Base-by-base conservation (phyloP, 225 moss, liverwort and hornwort species). In the Bryoerythrophyllum caledonicum region DNA sequence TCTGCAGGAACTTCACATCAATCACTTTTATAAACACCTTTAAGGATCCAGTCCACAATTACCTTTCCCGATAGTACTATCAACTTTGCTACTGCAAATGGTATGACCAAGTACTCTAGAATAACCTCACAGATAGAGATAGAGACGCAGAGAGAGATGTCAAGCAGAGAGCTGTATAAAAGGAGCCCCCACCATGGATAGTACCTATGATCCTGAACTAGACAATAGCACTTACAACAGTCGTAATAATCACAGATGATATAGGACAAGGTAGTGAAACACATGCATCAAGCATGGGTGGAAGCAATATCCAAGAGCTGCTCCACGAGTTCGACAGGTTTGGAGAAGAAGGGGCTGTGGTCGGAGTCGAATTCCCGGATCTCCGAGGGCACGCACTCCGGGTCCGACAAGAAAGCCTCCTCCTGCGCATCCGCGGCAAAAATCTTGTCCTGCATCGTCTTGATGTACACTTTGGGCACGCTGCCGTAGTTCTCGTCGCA, bases 261-360 rank as follows among this genome's bases (percentile, higher is more conserved):
- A 27, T 34, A 68, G 24, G 49, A 32, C 28, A 60, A 14, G 40
- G 54, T 71, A 41, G 58, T 37, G 37, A 37, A 55, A 55, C 52
- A 59, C n/a, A n/a, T n/a, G n/a, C 46, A 32, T 76, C 73, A 85
- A 58, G 82, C 44, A 10, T 78, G 82, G 14, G 72, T 59, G 27
- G 76, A 37, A n/a, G 83, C 80, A 27, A 86, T 80, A 23, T 82
- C 73, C 65, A 77, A 55, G 16, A 86, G 83, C 38, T 74, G 78
- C 61, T 74, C 73, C 35, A 70, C 28, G 19, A 86, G 78, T 9
- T 80, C 80, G 5, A 34, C 57, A 41, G 86, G 80, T 55, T 80
- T 83, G 15, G 86, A 86, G 74, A 86, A 86, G 77, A 86, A 86
- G 43, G 86, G 76, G 74, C 86, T 83, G 67, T 86, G 86, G 77